These are phyloP conservation scores for Halocafeteria seosinensis DNA, from an alignment of 108 stramenopile species.

Conservation along the genomic window DNA sequence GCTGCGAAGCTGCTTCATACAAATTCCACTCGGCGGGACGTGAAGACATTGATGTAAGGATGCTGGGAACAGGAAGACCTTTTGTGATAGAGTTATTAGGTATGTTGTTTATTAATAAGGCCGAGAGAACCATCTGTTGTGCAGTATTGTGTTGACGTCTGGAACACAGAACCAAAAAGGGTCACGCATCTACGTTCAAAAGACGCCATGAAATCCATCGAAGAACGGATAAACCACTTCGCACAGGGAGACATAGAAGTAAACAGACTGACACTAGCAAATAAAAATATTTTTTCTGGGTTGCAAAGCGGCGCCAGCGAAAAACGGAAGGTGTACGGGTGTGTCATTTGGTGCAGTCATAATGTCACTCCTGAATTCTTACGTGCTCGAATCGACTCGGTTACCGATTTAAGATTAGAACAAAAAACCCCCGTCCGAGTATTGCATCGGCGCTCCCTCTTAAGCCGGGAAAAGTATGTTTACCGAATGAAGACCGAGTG, in stretches of 20 bases:
- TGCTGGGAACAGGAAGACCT: conserved; percentile 37
- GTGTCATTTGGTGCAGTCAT: conserved; percentile 24
- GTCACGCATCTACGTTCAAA: too few species aligned
- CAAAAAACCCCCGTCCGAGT: conserved; percentile 44
- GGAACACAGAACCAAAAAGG: too few species aligned
- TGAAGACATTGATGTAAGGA: conserved; percentile 45
- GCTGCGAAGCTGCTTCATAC: neutral
- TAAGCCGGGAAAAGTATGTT: conserved; percentile 16
- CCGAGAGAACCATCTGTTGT: too few species aligned
- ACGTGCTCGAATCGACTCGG: neutral
- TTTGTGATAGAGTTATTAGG: conserved; percentile 25
- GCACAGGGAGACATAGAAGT: too few species aligned
- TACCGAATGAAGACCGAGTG: conserved; percentile 7
- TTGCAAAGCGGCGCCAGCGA: conserved; percentile 24
- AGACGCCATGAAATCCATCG: too few species aligned
- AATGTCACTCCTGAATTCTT: neutral
- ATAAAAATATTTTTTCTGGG: too few species aligned
- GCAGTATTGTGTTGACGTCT: too few species aligned
- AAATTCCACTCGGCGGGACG: conserved; percentile 28
- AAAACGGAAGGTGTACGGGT: conserved; percentile 33
- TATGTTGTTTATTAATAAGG: neutral
- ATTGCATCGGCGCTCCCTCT: conserved; percentile 30
- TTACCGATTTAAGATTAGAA: conserved; percentile 12
- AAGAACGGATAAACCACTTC: too few species aligned
- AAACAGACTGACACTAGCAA: too few species aligned